phyloP scores from a whole-genome alignment of 805 yeast genomes.

The Pichia thaimueangensis region DNA sequence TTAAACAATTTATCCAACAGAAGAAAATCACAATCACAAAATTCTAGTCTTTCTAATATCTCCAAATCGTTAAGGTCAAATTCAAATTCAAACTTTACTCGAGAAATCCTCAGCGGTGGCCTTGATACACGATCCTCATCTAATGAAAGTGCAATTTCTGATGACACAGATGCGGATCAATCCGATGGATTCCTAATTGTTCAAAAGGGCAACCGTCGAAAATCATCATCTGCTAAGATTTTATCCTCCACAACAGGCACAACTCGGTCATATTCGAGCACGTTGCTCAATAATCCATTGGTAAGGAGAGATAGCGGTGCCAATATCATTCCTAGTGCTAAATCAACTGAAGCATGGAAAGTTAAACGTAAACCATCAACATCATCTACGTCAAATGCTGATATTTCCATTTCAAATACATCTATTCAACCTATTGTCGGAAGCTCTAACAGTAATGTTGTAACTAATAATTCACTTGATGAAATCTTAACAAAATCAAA shows the following conservation, averaged over 20 bases:
- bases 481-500: constrained; percentile 2
- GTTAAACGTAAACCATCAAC: background rate
- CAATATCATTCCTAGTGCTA: background rate
- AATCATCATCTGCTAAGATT: constrained; percentile 22
- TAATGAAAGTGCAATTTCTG: constrained; percentile 18
- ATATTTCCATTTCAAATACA: background rate
- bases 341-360: constrained; percentile 3
- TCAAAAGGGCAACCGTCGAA: constrained; percentile 23
- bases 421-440: constrained; percentile 1
- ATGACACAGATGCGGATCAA: constrained; percentile 22
- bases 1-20: constrained; percentile 2
- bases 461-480: constrained; percentile 3
- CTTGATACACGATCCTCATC: background rate
- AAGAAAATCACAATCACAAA: constrained; percentile 4
- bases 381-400: background rate
- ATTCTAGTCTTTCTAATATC: too few species aligned
- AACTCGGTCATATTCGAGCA: background rate
- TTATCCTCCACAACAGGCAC: background rate
- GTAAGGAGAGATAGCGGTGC: constrained; percentile 1
- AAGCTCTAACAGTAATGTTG: background rate
- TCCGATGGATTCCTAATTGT: constrained; percentile 32
- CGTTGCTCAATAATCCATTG: background rate
- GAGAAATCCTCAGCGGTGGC: background rate
- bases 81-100: background rate
- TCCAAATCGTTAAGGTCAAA: constrained; percentile 3